These are phyloP conservation scores for Puccinia triticina DNA, from an alignment of 1,284 basidiomycete species.

Conservation along the genomic window DNA sequence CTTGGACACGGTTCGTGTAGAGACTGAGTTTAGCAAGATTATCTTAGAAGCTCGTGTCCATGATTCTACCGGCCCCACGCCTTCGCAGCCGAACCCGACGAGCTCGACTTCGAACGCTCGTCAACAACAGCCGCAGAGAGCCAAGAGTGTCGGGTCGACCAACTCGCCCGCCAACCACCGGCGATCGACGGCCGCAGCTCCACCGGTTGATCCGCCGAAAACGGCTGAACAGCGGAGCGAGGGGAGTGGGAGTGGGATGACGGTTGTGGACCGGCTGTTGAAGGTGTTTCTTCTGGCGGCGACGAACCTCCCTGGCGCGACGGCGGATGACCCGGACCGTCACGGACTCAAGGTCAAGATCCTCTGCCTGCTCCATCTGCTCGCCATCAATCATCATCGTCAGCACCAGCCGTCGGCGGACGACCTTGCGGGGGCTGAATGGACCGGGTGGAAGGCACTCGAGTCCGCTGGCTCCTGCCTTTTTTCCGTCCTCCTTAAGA, in stretches of 20 bases:
- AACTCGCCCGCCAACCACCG: background rate
- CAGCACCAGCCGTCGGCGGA: background rate
- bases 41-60: background rate
- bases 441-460: background rate
- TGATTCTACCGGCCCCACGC: background rate
- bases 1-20: background rate
- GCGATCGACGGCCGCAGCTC: background rate
- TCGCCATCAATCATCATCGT: background rate
- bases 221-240: background rate
- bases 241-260: background rate
- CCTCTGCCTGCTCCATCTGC: background rate
- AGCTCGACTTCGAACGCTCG: background rate
- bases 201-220: background rate
- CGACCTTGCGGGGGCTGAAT: background rate
- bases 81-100: background rate
- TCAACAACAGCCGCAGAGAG: background rate
- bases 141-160: background rate
- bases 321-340: background rate
- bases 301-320: background rate
- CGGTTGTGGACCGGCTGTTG: background rate
- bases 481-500: conserved; percentile 16
- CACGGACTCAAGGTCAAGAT: conserved; percentile 12
- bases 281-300: background rate
- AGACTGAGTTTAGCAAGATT: conserved; percentile 16
- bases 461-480: background rate